Percentiles rank a stretch among this genome's conserved stretches.
Conservation (phyloP, 257 asterid species). For the Cruciata laevipes region DNA sequence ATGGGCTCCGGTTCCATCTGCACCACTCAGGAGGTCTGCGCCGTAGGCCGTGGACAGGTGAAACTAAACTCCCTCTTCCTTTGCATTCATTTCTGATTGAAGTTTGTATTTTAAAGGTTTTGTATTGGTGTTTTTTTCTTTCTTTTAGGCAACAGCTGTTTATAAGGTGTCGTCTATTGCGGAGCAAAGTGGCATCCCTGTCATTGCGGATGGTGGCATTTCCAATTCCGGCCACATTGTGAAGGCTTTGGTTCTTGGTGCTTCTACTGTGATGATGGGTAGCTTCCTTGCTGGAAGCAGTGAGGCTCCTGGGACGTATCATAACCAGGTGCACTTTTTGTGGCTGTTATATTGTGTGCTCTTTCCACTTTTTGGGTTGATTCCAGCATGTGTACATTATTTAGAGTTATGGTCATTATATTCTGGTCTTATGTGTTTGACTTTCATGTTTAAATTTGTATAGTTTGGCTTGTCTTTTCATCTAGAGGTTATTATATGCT, state of each 20-base stretch:
- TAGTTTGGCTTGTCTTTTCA: background rate
- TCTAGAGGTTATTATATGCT: background rate
- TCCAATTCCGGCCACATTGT: slow-evolving; percentile 94
- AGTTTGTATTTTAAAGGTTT: background rate
- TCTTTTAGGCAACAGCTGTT: slow-evolving; percentile 74
- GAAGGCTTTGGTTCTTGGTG: slow-evolving; percentile 87
- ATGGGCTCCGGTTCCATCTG: slow-evolving; percentile 97
- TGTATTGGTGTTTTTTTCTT: background rate
- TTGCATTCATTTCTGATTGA: background rate
- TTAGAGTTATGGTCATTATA: background rate
- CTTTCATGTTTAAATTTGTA: background rate
- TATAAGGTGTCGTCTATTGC: slow-evolving; percentile 87
- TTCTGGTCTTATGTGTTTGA: background rate
- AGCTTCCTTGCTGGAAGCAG: slow-evolving; percentile 91
- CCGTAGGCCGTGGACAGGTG: slow-evolving; percentile 97
- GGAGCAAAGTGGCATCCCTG: slow-evolving; percentile 58
- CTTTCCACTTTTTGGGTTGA: background rate
- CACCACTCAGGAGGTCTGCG: slow-evolving; percentile 90
- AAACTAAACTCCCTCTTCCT: background rate
- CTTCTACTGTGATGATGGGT: slow-evolving; percentile 89
- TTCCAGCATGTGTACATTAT: background rate
- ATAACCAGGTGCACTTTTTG: slow-evolving; percentile 41
- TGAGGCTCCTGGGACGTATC: slow-evolving; percentile 82
- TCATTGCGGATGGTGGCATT: slow-evolving; percentile 93
- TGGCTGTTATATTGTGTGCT: background rate